phyloP scores from a whole-genome alignment of 2,329 filamentous ascomycete species.

The Chrysoporthe deuterocubensis region DNA sequence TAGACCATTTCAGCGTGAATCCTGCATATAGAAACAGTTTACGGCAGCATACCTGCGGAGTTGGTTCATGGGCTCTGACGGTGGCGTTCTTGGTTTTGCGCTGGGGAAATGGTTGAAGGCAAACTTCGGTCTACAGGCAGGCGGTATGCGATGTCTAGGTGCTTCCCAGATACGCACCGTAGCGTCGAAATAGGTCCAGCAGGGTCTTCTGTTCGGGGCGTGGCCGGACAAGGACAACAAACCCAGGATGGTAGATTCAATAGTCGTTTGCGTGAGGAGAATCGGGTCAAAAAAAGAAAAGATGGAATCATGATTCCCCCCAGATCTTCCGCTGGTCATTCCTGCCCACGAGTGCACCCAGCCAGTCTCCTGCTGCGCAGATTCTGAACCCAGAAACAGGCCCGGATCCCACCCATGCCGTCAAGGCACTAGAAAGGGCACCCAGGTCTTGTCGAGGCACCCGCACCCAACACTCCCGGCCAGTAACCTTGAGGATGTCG shows the following conservation, averaged over 20 bases:
- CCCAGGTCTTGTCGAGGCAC: constrained; percentile 64
- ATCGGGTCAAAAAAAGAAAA: not conserved
- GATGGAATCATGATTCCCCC: constrained; percentile 32
- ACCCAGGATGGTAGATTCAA: constrained; percentile 19
- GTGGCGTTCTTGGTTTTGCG: constrained; percentile 25
- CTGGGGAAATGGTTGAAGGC: constrained; percentile 11
- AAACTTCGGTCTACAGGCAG: constrained; percentile 7
- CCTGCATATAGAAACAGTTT: constrained; percentile 25
- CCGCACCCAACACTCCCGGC: constrained; percentile 64
- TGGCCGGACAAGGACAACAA: constrained; percentile 6
- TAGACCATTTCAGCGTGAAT: constrained; percentile 18
- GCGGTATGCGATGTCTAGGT: constrained; percentile 11
- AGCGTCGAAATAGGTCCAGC: constrained; percentile 11
- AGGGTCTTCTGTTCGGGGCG: constrained; percentile 5
- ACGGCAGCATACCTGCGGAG: constrained; percentile 28
- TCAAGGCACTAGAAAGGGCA: constrained; percentile 66
- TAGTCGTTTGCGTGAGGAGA: constrained; percentile 9
- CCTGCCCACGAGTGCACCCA: constrained; percentile 61
- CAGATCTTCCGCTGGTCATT: constrained; percentile 54
- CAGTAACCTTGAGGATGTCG: constrained; percentile 69
- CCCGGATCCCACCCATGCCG: constrained; percentile 63
- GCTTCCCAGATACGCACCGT: constrained; percentile 17
- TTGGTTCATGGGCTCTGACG: constrained; percentile 23
- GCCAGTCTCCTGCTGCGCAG: constrained; percentile 65
- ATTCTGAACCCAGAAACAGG: constrained; percentile 57